These are phyloP conservation scores for Amesomyces nigricolor DNA, from an alignment of 2,329 filamentous ascomycete species.

Conservation along the genomic window DNA sequence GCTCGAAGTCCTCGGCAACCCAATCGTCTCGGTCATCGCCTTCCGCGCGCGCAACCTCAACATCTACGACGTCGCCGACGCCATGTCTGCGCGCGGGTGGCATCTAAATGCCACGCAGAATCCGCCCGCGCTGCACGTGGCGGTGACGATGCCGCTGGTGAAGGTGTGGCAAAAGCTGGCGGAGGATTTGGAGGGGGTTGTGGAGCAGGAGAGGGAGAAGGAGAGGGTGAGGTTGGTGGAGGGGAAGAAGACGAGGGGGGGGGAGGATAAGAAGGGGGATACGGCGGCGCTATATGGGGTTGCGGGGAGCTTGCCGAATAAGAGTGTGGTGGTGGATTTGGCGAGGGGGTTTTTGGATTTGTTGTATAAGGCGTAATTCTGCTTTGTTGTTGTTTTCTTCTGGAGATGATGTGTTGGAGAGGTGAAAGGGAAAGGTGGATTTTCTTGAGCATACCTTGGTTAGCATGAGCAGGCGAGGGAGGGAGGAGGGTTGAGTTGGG, in stretches of 20 bases:
- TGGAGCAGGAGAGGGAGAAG: constrained; percentile 73
- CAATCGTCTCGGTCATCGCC: constrained; percentile 83
- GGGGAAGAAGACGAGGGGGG: constrained; percentile 59
- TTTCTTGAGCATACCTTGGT: not conserved
- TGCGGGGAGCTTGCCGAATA: constrained; percentile 89
- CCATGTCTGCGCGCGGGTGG: constrained; percentile 79
- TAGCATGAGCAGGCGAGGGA: too few relatives aligned
- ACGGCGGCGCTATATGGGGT: constrained; percentile 90
- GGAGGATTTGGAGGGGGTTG: constrained; percentile 60
- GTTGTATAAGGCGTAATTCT: constrained; percentile 25
- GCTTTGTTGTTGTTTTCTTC: too few relatives aligned
- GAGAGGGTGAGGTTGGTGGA: constrained; percentile 66
- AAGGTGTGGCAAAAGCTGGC: constrained; percentile 76
- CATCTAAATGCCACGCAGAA: constrained; percentile 91
- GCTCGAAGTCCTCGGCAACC: constrained; percentile 74
- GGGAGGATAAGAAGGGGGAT: constrained; percentile 59
- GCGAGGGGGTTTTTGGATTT: constrained; percentile 72
- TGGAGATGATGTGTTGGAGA: too few relatives aligned
- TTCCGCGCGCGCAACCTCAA: constrained; percentile 81
- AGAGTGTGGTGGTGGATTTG: constrained; percentile 86
- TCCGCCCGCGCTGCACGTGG: constrained; percentile 88
- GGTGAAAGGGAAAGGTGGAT: not conserved
- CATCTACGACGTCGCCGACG: constrained; percentile 91
- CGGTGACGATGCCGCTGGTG: constrained; percentile 81
- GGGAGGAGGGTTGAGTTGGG: too few relatives aligned